Conservation (phyloP, 2,329 filamentous ascomycete species). For the Onygena corvina region DNA sequence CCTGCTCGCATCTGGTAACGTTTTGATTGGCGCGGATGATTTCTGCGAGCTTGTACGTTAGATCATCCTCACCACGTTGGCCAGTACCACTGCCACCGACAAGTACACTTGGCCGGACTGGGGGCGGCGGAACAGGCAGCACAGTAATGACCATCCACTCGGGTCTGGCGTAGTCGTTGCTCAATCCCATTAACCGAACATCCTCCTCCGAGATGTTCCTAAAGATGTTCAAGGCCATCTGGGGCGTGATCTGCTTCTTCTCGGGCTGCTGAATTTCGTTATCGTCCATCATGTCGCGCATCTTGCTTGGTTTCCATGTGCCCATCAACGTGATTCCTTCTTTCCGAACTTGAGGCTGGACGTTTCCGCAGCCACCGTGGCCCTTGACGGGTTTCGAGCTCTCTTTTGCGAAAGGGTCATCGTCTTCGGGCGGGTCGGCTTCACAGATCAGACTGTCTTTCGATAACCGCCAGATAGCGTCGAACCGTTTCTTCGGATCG, state of each 20-base stretch:
- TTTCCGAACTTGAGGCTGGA: constrained; percentile 76
- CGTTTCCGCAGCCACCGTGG: constrained; percentile 89
- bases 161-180: constrained; percentile 84
- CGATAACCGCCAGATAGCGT: constrained; percentile 80
- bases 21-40: constrained; percentile 97
- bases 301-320: constrained; percentile 59
- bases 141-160: constrained; percentile 98
- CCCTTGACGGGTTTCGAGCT: constrained; percentile 40
- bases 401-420: constrained; percentile 58
- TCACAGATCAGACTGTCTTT: constrained; percentile 81
- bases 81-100: constrained; percentile 90
- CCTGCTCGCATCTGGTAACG: constrained; percentile 77
- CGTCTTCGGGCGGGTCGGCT: constrained; percentile 56
- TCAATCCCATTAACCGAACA: constrained; percentile 76
- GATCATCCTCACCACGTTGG: constrained; percentile 90
- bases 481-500: constrained; percentile 90
- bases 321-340: constrained; percentile 71
- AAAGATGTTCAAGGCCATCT: constrained; percentile 76
- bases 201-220: constrained; percentile 72
- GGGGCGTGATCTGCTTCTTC: constrained; percentile 69
- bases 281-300: constrained; percentile 57
- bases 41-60: constrained; percentile 98
- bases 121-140: constrained; percentile 85
- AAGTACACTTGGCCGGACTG: constrained; percentile 91
- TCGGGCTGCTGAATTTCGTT: constrained; percentile 55